These are phyloP conservation scores for Phylloporus sp. DNA, from an alignment of 768 basidiomycete species.

Conservation along the genomic window DNA sequence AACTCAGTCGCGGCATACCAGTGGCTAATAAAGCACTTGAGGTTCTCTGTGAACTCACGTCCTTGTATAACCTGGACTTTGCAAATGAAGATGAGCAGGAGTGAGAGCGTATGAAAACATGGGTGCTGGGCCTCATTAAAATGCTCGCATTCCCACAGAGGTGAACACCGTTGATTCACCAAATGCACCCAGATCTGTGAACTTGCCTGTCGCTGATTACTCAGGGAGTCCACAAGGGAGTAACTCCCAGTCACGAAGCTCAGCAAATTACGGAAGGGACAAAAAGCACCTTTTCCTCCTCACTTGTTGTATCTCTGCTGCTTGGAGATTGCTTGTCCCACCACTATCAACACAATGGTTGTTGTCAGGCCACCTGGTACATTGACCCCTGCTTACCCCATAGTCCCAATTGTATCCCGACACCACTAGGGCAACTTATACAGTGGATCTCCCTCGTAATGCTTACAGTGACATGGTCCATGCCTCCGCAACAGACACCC, in stretches of 20 bases:
- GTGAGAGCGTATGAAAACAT: conserved; percentile 56
- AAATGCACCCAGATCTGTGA: conserved; percentile 39
- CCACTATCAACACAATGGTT: conserved; percentile 17
- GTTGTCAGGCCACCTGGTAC: conserved; percentile 18
- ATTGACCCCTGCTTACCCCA: conserved; percentile 25
- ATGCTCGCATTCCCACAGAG: conserved; percentile 78
- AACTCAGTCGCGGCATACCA: conserved; percentile 57
- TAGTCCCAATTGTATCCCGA: conserved; percentile 27
- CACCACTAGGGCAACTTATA: conserved; percentile 19
- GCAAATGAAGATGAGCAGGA: conserved; percentile 44
- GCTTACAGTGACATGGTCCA: conserved; percentile 21
- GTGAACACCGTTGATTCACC: conserved; percentile 45
- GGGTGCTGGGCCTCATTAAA: conserved; percentile 62
- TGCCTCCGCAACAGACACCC: conserved; percentile 17
- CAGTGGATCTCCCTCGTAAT: conserved; percentile 21
- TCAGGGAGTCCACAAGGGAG: conserved; percentile 50
- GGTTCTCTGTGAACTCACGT: conserved; percentile 67
- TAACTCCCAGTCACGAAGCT: conserved; percentile 21
- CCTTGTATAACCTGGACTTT: conserved; percentile 68
- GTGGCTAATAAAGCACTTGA: conserved; percentile 74
- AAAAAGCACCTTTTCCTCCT: conserved; percentile 19
- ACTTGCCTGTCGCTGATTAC: conserved; percentile 56
- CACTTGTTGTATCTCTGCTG: conserved; percentile 24
- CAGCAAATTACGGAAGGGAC: conserved; percentile 23
- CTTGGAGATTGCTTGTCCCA: conserved; percentile 22